These are phyloP conservation scores for Venturia pyrina DNA, from an alignment of 2,329 filamentous ascomycete species.

Conservation along the genomic window DNA sequence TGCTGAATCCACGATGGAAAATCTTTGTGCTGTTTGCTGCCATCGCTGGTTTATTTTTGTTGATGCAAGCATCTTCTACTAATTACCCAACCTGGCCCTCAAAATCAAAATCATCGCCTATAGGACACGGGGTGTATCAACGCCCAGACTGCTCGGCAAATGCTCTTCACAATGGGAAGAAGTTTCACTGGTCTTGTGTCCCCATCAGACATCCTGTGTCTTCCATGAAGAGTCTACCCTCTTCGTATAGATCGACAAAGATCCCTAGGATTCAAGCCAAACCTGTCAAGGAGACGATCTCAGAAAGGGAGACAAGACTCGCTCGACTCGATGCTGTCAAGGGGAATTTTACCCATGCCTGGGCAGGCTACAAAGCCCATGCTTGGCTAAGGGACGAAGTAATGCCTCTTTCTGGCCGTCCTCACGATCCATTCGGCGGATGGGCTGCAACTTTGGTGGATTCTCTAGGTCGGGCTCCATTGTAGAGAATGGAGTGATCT, in stretches of 20 bases:
- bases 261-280: conserved; percentile 3
- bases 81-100: not conserved
- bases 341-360: conserved; percentile 26
- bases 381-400: conserved; percentile 48
- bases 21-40: not conserved
- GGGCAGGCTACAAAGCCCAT: conserved; percentile 41
- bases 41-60: not conserved
- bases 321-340: conserved; percentile 27
- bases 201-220: conserved; percentile 7
- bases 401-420: conserved; percentile 37
- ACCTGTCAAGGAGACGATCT: not conserved
- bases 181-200: not conserved
- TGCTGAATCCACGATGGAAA: not conserved
- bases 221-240: not conserved
- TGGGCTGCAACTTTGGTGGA: conserved; percentile 53
- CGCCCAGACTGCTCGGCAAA: not conserved
- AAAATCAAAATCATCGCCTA: not conserved
- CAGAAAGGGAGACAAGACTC: conserved; percentile 12
- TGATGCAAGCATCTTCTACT: not conserved
- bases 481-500: not conserved
- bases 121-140: not conserved
- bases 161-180: not conserved
- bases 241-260: not conserved
- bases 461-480: conserved; percentile 47
- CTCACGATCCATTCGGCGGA: conserved; percentile 40